A percentile compares a stretch with the other conserved stretches of the same genome.
Conservation (phyloP, 2,329 filamentous ascomycete genomes). For the Rutstroemia sp. region DNA sequence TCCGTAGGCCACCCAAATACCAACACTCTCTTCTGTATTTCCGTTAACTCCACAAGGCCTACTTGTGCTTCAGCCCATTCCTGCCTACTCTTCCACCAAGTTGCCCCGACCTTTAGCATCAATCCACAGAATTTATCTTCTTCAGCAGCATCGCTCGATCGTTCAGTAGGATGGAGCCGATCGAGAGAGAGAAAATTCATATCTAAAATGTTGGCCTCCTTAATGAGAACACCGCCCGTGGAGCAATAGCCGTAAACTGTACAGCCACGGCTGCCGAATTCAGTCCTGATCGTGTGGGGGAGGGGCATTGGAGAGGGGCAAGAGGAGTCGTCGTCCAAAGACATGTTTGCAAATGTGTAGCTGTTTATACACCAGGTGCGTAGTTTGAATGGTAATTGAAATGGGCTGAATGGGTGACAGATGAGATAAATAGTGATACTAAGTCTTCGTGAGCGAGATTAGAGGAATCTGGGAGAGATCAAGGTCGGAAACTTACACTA, state of each 20-base stretch:
- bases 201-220: not conserved
- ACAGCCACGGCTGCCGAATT: not conserved
- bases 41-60: not conserved
- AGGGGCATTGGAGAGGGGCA: not conserved
- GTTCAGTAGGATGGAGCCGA: not conserved
- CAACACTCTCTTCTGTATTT: not conserved
- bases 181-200: not conserved
- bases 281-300: not conserved
- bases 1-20: not conserved
- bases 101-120: not conserved
- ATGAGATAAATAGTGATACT: not conserved
- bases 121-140: not conserved
- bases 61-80: not conserved
- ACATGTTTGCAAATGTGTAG: not conserved
- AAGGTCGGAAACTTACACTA: not conserved
- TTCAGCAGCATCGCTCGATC: not conserved
- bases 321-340: not conserved
- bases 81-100: not conserved
- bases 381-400: not conserved
- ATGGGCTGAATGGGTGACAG: not conserved
- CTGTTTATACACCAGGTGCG: not conserved
- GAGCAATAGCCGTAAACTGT: not conserved
- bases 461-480: not conserved
- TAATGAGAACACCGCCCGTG: not conserved
- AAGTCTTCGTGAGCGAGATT: not conserved